These are phyloP conservation scores for Pseudoturritis turrita DNA, from an alignment of 345 rosid species.

Conservation along the genomic window DNA sequence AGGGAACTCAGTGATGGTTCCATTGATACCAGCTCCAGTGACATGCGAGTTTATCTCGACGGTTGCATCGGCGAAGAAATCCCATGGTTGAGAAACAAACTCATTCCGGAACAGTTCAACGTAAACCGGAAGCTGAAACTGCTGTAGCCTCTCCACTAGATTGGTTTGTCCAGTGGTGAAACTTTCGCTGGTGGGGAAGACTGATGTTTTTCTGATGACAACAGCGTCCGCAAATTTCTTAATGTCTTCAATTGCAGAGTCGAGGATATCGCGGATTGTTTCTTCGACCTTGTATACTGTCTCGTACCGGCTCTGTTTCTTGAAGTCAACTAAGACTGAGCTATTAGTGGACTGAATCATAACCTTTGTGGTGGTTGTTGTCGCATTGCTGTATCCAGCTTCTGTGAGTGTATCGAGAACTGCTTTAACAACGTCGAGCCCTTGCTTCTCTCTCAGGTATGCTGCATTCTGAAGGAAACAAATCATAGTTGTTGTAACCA, in stretches of 20 bases:
- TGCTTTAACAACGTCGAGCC: slow-evolving; percentile 42
- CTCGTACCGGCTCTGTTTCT: slow-evolving; percentile 43
- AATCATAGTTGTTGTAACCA: background rate
- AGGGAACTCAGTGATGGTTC: slow-evolving; percentile 82
- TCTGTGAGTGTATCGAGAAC: slow-evolving; percentile 49
- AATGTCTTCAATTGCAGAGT: slow-evolving; percentile 50
- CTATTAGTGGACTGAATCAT: slow-evolving; percentile 84
- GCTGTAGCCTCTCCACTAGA: slow-evolving; percentile 45
- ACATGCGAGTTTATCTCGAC: slow-evolving; percentile 63
- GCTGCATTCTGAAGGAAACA: slow-evolving; percentile 60
- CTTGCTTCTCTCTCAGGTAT: slow-evolving; percentile 59
- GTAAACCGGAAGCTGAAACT: slow-evolving; percentile 54
- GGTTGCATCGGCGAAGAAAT: slow-evolving; percentile 75
- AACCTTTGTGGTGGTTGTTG: slow-evolving; percentile 40
- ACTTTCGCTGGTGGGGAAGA: slow-evolving; percentile 31
- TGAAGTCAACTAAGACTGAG: slow-evolving; percentile 66
- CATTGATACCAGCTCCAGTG: slow-evolving; percentile 32
- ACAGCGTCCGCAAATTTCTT: slow-evolving; percentile 70
- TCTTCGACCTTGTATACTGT: slow-evolving; percentile 66
- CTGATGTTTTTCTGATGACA: slow-evolving; percentile 51
- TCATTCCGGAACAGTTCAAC: slow-evolving; percentile 70
- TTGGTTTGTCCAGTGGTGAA: slow-evolving; percentile 46
- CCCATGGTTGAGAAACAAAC: slow-evolving; percentile 90
- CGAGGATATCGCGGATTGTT: slow-evolving; percentile 45
- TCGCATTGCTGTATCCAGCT: slow-evolving; percentile 54